A percentile compares a stretch with the other conserved stretches of the same genome.
Evolutionary conservation across 148 eudicot genomes (phyloP).

Genomic region (Persicaria maculosa): DNA sequence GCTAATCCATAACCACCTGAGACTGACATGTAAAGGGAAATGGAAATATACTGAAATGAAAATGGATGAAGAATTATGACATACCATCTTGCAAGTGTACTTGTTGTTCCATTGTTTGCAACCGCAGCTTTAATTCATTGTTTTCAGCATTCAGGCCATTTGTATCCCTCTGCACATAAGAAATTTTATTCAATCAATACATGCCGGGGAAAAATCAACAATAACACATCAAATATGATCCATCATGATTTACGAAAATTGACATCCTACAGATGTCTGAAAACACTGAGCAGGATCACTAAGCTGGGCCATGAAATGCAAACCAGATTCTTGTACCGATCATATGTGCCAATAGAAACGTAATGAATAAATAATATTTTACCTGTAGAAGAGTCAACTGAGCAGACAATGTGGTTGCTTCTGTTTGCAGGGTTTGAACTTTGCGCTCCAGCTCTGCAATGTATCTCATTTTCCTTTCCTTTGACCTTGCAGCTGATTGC

Average conservation of each 20-base stretch:
- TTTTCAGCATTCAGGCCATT: constrained; percentile 83
- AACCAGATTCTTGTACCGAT: not conserved
- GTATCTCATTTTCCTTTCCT: constrained; percentile 85
- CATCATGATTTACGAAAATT: not conserved
- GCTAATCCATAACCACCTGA: not conserved
- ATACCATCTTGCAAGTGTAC: constrained; percentile 96
- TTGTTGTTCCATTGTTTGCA: constrained; percentile 98
- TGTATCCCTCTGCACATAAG: constrained; percentile 71
- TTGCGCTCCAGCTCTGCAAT: constrained; percentile 78
- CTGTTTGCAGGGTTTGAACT: constrained; percentile 71
- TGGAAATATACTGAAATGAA: not conserved
- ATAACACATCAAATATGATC: not conserved
- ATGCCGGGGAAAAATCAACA: not conserved
- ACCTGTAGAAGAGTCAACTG: constrained; percentile 76
- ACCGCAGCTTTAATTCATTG: constrained; percentile 78
- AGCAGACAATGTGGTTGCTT: constrained; percentile 71
- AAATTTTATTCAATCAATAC: not conserved
- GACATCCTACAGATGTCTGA: not conserved
- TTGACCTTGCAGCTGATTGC: constrained; percentile 87
- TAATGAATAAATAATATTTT: not conserved
- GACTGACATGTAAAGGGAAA: not conserved
- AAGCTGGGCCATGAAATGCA: not conserved
- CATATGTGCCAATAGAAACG: not conserved
- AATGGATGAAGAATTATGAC: constrained; percentile 4
- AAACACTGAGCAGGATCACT: not conserved